These are phyloP conservation scores for Tolypocladium tundrense DNA, from an alignment of 2,329 filamentous ascomycete species.

Conservation along the genomic window DNA sequence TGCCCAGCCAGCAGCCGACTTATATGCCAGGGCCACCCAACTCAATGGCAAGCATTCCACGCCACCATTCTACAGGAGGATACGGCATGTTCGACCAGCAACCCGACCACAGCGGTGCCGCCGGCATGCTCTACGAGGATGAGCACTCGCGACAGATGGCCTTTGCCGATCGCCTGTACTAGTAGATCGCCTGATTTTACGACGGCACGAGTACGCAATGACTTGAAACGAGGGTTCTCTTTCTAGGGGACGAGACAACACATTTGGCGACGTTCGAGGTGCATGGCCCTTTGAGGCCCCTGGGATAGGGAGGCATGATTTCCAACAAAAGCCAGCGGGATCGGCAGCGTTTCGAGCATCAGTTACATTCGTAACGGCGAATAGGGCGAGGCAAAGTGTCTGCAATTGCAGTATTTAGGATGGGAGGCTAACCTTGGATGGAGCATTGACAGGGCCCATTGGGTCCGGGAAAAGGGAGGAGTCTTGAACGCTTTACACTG, in stretches of 20 bases:
- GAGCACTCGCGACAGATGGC: constrained; percentile 28
- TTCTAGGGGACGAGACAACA: neutral
- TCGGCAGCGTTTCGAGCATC: constrained; percentile 2
- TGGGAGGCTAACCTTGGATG: neutral
- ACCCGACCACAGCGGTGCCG: constrained; percentile 17
- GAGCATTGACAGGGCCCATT: neutral
- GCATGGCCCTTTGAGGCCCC: neutral
- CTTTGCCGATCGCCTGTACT: constrained; percentile 35
- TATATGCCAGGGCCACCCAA: constrained; percentile 13
- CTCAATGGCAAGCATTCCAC: constrained; percentile 16
- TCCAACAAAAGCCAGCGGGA: constrained; percentile 1
- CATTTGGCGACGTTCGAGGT: neutral
- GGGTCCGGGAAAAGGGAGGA: neutral
- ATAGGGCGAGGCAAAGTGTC: constrained; percentile 4
- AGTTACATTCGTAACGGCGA: neutral
- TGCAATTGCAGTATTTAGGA: constrained; percentile 1
- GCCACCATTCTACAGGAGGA: constrained; percentile 18
- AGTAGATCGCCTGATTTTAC: constrained; percentile 7
- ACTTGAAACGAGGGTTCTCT: neutral
- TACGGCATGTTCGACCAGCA: constrained; percentile 39
- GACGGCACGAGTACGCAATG: constrained; percentile 6
- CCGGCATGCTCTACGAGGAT: constrained; percentile 33
- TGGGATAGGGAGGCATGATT: neutral
- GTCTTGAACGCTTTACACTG: neutral
- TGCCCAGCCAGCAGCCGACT: constrained; percentile 14